Evolutionary conservation across 2,329 filamentous ascomycete species (phyloP), one percentile per base, ranked within the genome.

Genomic region (Talaromyces funiculosus): DNA sequence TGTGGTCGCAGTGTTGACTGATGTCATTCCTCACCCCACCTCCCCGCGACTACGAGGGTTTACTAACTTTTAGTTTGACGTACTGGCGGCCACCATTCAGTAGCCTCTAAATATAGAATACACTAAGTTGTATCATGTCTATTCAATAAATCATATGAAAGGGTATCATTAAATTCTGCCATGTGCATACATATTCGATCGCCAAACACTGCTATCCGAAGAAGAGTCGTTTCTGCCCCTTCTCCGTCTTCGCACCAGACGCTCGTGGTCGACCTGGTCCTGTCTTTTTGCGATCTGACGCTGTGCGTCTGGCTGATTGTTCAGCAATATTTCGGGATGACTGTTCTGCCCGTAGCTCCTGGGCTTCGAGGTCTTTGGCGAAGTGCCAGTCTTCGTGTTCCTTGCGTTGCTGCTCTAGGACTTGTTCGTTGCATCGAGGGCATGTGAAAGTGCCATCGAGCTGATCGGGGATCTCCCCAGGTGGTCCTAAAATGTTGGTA

Each of bases 371-470:
- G 67, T 93, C 89, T 75, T 90, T 90, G 49, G 94, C 94, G 75
- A 96, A 88, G 76, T 99, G 94, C 88, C 92, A 97, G 73, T 99
- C 94, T 58, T 88, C 81, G 73, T 99, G 94, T 75, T 90, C 92
- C 65, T 86, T 83, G 66, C 83, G 82, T 60, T 87, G 84, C 26
- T 78, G 70, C 40, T 80, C 78, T 12, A 81, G 78, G 35, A 94
- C 78, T n/a, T 72, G 71, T 67, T 82, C 81, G 62, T 82, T 81
- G 73, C 92, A 96, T 64, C 85, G 84, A 54, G 78, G 71, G 73
- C 91, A 96, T 60, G 78, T 76, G 64, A 79, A 82, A 2, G 37
- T 29, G 38, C 26, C 4, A 57, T 49, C 18, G 51, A 57, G 2
- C 40, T 18, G 31, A 6, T 9, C 33, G 7, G 16, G 10, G 6